Conservation (phyloP, 2,329 filamentous ascomycete genomes). For the Phyllosticta citrichinensis region DNA sequence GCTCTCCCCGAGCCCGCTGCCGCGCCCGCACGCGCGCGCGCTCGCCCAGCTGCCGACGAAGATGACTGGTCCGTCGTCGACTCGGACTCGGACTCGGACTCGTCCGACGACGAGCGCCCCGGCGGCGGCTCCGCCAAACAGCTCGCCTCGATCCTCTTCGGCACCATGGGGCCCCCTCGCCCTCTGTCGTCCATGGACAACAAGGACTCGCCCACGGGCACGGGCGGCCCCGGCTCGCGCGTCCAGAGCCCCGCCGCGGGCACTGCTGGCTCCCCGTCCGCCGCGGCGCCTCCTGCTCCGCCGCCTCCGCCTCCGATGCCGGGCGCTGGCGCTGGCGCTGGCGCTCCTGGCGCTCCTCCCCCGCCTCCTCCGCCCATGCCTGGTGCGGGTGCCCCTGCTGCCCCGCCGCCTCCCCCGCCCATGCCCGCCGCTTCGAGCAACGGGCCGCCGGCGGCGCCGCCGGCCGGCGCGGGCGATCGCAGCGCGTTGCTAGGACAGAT, state of each 20-base stretch:
- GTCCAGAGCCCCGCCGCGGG: conserved; percentile 32
- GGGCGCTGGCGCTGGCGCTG: conserved; percentile 13
- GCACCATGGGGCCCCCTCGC: conserved; percentile 89
- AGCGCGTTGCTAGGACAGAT: conserved; percentile 72
- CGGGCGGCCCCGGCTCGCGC: conserved; percentile 26
- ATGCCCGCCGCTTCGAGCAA: conserved; percentile 33
- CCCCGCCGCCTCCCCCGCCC: conserved; percentile 26
- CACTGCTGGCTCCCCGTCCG: conserved; percentile 32
- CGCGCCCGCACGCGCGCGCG: conserved; percentile 39
- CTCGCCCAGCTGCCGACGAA: conserved; percentile 42
- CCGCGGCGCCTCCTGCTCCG: conserved; percentile 41
- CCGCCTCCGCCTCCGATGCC: conserved; percentile 27
- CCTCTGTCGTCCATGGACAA: conserved; percentile 76
- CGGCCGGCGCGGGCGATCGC: conserved; percentile 26
- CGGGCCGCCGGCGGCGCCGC: conserved; percentile 31
- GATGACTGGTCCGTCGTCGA: conserved; percentile 79
- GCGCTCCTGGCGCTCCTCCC: conserved; percentile 29
- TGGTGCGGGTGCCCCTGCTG: conserved; percentile 15
- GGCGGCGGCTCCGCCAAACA: conserved; percentile 80
- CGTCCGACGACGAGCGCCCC: conserved; percentile 65
- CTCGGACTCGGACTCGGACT: conserved; percentile 60
- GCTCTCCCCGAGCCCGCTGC: conserved; percentile 39
- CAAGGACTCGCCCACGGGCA: conserved; percentile 42
- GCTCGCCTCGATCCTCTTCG: conserved; percentile 88
- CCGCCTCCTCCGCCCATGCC: conserved; percentile 39